Evolutionary conservation across 495 filamentous ascomycete genomes (phyloP).

Genomic region (Cercophora sp.): DNA sequence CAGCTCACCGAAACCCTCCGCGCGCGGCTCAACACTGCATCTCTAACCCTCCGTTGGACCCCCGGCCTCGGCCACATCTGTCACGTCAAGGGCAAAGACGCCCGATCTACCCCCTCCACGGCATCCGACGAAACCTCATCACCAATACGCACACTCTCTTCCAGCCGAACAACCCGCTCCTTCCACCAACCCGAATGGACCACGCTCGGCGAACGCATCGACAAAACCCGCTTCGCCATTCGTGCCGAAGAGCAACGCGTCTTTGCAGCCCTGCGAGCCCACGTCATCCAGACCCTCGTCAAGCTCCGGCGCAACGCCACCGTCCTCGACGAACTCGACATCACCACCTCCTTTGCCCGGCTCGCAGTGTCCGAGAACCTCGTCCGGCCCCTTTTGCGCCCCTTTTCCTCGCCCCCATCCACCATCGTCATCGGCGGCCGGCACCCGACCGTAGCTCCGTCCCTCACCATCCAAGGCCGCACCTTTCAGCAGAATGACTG

Average conservation of each 20-base stretch:
- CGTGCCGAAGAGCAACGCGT: slow-evolving; percentile 74
- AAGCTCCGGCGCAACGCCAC: slow-evolving; percentile 81
- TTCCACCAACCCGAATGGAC: slow-evolving; percentile 86
- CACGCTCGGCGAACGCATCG: slow-evolving; percentile 66
- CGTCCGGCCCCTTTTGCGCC: slow-evolving; percentile 66
- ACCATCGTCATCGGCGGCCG: slow-evolving; percentile 70
- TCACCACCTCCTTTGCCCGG: slow-evolving; percentile 75
- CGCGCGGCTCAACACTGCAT: slow-evolving; percentile 43
- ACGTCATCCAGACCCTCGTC: slow-evolving; percentile 72
- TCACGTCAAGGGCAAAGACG: slow-evolving; percentile 82
- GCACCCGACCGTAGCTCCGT: slow-evolving; percentile 84
- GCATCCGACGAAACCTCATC: slow-evolving; percentile 31
- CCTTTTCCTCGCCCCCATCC: slow-evolving; percentile 7
- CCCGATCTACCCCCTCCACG: slow-evolving; percentile 22
- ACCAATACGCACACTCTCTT: slow-evolving; percentile 59
- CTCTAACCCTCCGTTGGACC: slow-evolving; percentile 76
- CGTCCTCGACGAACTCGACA: slow-evolving; percentile 88
- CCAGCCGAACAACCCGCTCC: slow-evolving; percentile 77
- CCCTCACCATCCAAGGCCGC: slow-evolving; percentile 73
- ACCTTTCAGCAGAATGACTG: slow-evolving; percentile 86
- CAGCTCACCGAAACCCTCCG: slow-evolving; percentile 58
- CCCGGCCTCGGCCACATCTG: slow-evolving; percentile 82
- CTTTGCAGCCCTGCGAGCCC: slow-evolving; percentile 63
- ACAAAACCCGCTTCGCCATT: slow-evolving; percentile 69
- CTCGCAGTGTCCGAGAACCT: slow-evolving; percentile 71